Base-by-base conservation (phyloP, 2,329 filamentous ascomycete species). In the Phaeophleospora eucalypticola region DNA sequence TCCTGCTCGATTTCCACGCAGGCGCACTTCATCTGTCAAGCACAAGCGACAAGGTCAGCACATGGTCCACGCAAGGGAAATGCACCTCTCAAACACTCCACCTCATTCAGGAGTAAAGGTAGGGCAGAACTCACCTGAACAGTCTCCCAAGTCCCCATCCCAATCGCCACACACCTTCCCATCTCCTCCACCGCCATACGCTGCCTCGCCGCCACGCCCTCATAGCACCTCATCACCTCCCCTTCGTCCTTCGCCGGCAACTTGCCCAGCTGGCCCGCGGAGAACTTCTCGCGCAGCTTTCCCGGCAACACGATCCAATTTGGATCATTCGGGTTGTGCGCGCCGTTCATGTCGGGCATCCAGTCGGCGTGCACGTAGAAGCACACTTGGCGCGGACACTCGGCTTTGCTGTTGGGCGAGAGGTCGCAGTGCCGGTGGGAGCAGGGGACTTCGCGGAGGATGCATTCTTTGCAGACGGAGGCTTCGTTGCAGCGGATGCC, bases 401-500 rank as follows among this genome's bases (percentile, higher is more conserved):
- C 35, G 16, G 44, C 45, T 29, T 41, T 49, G 44, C 41, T 50
- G 27, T 39, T 29, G 10, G 47, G 45, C 24, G 46, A 51, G n/a
- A 49, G 41, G 19, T 51, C 46, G 41, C 52, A 55, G 29, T 36
- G 33, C 38, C 49, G 50, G 20, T 55, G 52, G 16, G 43, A 51
- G 47, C 52, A 55, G 16, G 50, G 41, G 16, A 53, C 45, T 18
- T 49, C 39, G 37, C 52, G 46, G 8, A 51, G 36, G 44, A 51
- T 51, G 41, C 52, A 55, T 41, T 55, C 52, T 34, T 33, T 42
- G 37, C 50, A 55, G 18, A 55, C 50, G n/a, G 50, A 45, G n/a
- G 49, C 52, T 41, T 55, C 52, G 45, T 55, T 55, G 43, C 50
- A 55, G 35, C 45, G 46, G 39, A 55, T 41, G 41, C 49, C 45